These are phyloP conservation scores for Talaromyces sp. DNA, from an alignment of 2,329 filamentous ascomycete species.

Conservation along the genomic window DNA sequence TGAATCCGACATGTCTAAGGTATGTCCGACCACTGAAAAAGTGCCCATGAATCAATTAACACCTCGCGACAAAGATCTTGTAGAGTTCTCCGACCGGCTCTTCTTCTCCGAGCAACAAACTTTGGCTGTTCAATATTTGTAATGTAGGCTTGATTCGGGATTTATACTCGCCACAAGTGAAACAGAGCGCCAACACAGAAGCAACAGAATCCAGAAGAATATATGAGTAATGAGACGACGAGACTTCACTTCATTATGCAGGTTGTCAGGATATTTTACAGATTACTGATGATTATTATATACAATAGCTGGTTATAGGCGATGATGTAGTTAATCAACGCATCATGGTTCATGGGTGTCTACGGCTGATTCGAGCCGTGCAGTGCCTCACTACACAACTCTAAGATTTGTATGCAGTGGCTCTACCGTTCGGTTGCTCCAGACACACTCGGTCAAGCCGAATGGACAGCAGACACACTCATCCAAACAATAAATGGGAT, in stretches of 20 bases:
- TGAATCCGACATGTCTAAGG: slow-evolving; percentile 27
- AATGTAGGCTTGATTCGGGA: neutral
- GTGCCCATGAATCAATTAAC: neutral
- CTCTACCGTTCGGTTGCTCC: neutral
- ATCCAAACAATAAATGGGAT: neutral
- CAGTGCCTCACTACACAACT: neutral
- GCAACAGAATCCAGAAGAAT: neutral
- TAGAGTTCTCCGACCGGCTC: neutral
- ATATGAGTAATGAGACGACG: neutral
- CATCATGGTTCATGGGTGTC: neutral
- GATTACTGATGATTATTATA: slow-evolving; percentile 7
- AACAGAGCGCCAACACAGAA: neutral
- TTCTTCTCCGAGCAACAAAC: neutral
- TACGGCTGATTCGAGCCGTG: neutral
- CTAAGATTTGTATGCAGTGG: neutral
- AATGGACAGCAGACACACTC: neutral
- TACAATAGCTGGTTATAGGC: neutral
- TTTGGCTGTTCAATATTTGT: neutral
- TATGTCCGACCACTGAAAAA: neutral
- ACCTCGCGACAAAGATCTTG: neutral
- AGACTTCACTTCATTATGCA: neutral
- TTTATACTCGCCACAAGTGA: neutral
- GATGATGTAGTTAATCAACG: neutral
- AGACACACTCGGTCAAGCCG: neutral
- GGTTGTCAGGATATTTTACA: neutral